Conservation (phyloP, 306 rosid genomes). For the Malus sylvestris region DNA sequence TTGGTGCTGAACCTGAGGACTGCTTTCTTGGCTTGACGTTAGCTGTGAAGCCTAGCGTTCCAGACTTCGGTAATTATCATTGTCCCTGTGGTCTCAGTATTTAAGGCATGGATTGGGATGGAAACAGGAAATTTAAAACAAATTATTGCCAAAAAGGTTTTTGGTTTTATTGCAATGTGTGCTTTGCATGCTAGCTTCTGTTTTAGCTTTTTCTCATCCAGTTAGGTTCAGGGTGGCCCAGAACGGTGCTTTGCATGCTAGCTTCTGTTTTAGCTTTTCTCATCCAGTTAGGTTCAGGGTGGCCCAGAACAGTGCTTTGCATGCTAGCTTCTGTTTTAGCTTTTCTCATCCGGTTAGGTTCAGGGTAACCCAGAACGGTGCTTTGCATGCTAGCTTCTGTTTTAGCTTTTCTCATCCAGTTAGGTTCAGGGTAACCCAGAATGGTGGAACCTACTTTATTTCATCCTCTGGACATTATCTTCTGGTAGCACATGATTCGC, state of each 20-base stretch:
- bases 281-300: neutral
- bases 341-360: neutral
- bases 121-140: neutral
- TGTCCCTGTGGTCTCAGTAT: conserved; percentile 1
- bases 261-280: neutral
- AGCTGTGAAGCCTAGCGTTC: conserved; percentile 74
- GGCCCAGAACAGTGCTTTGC: neutral
- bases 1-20: conserved; percentile 79
- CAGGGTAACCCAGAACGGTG: neutral
- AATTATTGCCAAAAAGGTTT: neutral
- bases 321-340: neutral
- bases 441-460: neutral
- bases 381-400: neutral
- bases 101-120: neutral
- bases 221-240: neutral
- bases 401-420: neutral
- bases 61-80: conserved; percentile 47
- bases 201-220: neutral
- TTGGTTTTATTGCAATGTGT: neutral
- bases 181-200: neutral
- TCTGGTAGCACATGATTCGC: neutral
- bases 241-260: neutral
- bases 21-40: conserved; percentile 88
- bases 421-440: neutral
- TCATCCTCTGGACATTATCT: no score